Conservation (phyloP, 2,329 filamentous ascomycete species). For the Grosmannia huntii region DNA sequence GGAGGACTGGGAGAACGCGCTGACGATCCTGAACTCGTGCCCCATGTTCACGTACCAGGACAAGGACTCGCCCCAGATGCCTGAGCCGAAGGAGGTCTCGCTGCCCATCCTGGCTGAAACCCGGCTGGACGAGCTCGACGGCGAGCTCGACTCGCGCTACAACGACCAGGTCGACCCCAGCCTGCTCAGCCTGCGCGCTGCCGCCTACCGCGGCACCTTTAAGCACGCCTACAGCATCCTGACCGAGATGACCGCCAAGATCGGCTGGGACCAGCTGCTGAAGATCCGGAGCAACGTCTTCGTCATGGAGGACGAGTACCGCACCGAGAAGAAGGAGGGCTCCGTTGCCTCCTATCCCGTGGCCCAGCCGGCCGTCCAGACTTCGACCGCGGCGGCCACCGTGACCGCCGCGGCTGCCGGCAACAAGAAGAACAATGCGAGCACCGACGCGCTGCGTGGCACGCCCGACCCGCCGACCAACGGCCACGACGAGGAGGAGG, state of each 20-base stretch:
- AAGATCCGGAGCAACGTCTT: slow-evolving; percentile 95
- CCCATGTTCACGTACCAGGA: slow-evolving; percentile 99
- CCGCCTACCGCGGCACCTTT: slow-evolving; percentile 89
- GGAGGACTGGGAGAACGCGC: slow-evolving; percentile 92
- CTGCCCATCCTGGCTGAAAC: slow-evolving; percentile 82
- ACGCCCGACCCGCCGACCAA: slow-evolving; percentile 49
- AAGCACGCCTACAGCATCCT: slow-evolving; percentile 87
- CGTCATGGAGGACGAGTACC: slow-evolving; percentile 98
- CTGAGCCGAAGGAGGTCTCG: slow-evolving; percentile 76
- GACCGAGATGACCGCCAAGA: slow-evolving; percentile 90
- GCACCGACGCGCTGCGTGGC: slow-evolving; percentile 64
- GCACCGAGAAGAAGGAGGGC: slow-evolving; percentile 65
- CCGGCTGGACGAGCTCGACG: slow-evolving; percentile 89
- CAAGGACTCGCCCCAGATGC: slow-evolving; percentile 90
- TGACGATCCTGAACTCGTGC: slow-evolving; percentile 93
- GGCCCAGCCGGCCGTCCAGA: slow-evolving; percentile 22
- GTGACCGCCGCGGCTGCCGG: slow-evolving; percentile 40
- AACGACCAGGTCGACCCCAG: slow-evolving; percentile 80
- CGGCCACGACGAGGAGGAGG: slow-evolving; percentile 24
- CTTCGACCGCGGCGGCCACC: neutral
- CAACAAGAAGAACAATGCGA: slow-evolving; percentile 54
- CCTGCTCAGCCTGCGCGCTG: slow-evolving; percentile 71
- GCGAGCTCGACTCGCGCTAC: slow-evolving; percentile 69
- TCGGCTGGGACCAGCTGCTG: slow-evolving; percentile 93
- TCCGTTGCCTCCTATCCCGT: slow-evolving; percentile 15